These are phyloP conservation scores for Fusarium goolgardi DNA, from an alignment of 2,329 filamentous ascomycete species.

Conservation along the genomic window DNA sequence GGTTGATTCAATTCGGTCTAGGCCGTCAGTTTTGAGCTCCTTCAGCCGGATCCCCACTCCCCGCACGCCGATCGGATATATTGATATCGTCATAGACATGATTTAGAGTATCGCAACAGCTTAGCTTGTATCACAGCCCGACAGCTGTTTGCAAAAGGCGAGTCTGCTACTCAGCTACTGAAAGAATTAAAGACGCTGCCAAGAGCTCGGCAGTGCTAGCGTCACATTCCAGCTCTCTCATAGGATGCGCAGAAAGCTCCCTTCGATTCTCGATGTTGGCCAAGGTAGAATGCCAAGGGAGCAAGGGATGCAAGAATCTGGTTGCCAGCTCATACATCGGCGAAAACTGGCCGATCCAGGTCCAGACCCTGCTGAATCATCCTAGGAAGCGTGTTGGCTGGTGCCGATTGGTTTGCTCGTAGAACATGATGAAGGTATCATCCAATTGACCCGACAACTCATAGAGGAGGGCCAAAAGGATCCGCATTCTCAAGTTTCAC, in stretches of 20 bases:
- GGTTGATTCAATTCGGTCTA: constrained; percentile 15
- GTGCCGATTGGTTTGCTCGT: constrained; percentile 23
- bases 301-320: constrained; percentile 23
- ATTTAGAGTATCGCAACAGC: constrained; percentile 21
- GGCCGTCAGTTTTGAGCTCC: constrained; percentile 7
- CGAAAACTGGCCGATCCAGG: constrained; percentile 21
- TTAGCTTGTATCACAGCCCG: constrained; percentile 16
- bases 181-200: constrained; percentile 31
- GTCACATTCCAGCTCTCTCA: constrained; percentile 28
- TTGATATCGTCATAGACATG: constrained; percentile 41
- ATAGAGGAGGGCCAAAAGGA: constrained; percentile 60
- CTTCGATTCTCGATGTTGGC: constrained; percentile 11
- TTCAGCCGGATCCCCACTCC: constrained; percentile 25
- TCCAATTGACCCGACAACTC: constrained; percentile 37
- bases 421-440: constrained; percentile 7
- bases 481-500: constrained; percentile 60
- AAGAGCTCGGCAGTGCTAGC: constrained; percentile 32
- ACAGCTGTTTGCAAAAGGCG: constrained; percentile 5
- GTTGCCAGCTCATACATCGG: constrained; percentile 30
- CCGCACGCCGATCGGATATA: constrained; percentile 30
- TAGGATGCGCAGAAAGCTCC: constrained; percentile 15
- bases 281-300: constrained; percentile 8
- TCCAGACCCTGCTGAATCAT: constrained; percentile 7
- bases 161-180: background rate
- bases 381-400: constrained; percentile 22